Conservation (phyloP, 2,329 filamentous ascomycete species). For the Leptosphaerulina australis region DNA sequence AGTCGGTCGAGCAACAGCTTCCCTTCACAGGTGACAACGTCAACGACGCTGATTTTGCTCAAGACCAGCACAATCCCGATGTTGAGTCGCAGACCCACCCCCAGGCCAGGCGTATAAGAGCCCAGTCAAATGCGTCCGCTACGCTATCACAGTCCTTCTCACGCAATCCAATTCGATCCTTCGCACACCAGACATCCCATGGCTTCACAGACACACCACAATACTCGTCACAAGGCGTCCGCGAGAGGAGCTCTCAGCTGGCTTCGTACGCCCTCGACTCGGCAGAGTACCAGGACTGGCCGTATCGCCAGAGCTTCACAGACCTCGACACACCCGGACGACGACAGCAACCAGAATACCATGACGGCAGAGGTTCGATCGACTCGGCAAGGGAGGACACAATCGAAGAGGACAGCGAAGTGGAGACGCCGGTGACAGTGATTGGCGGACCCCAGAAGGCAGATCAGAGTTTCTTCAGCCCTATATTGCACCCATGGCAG, state of each 20-base stretch:
- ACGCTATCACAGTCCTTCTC: conserved; percentile 40
- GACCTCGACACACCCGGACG: conserved; percentile 29
- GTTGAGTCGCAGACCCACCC: conserved; percentile 32
- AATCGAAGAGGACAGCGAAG: conserved; percentile 68
- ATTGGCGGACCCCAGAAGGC: conserved; percentile 25
- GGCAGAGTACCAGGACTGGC: conserved; percentile 40
- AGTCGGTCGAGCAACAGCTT: conserved; percentile 25
- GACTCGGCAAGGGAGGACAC: conserved; percentile 53
- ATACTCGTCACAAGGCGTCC: conserved; percentile 75
- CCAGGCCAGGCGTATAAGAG: conserved; percentile 36
- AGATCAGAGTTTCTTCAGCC: conserved; percentile 36
- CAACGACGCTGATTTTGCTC: conserved; percentile 37
- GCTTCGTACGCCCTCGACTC: conserved; percentile 74
- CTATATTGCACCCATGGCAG: conserved; percentile 4
- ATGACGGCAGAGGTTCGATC: conserved; percentile 33
- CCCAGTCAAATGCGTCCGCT: conserved; percentile 30
- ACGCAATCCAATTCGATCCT: conserved; percentile 71
- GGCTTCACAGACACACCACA: conserved; percentile 70
- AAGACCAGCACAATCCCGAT: conserved; percentile 29
- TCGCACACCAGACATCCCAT: conserved; percentile 69
- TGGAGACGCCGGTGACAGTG: conserved; percentile 56
- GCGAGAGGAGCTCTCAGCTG: conserved; percentile 85
- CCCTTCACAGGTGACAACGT: conserved; percentile 43
- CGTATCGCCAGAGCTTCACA: conserved; percentile 32
- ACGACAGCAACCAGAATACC: conserved; percentile 25